phyloP scores from a whole-genome alignment of 2,329 filamentous ascomycete genomes.

The Calonectria henricotiae region DNA sequence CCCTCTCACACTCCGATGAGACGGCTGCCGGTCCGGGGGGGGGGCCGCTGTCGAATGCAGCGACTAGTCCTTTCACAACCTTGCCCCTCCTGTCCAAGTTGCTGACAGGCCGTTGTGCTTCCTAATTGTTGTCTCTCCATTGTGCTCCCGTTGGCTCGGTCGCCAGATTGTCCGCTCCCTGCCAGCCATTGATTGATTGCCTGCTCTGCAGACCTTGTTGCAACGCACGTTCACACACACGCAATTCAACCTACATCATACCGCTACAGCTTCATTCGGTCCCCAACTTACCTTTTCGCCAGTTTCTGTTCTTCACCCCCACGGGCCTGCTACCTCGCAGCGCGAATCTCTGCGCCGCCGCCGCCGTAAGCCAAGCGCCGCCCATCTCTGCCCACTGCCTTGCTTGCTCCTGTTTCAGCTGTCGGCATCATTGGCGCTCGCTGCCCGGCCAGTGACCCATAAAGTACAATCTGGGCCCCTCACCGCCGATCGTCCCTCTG shows the following conservation, averaged over 20 bases:
- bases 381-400: conserved; percentile 20
- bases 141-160: conserved; percentile 41
- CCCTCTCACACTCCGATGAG: conserved; percentile 28
- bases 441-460: conserved; percentile 43
- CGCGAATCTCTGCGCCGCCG: conserved; percentile 6
- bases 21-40: conserved; percentile 26
- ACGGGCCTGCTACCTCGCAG: conserved; percentile 14
- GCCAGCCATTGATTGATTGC: conserved; percentile 27
- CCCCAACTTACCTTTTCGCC: conserved; percentile 19
- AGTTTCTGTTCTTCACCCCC: conserved; percentile 18
- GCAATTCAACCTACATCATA: conserved; percentile 8
- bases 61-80: conserved; percentile 44
- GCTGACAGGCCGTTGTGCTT: conserved; percentile 43
- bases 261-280: conserved; percentile 5
- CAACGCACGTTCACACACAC: conserved; percentile 22
- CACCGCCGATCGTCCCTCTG: conserved; percentile 51
- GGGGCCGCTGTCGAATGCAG: conserved; percentile 29
- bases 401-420: conserved; percentile 35
- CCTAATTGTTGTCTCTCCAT: conserved; percentile 40
- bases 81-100: conserved; percentile 37
- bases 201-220: conserved; percentile 5
- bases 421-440: conserved; percentile 37
- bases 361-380: conserved; percentile 35
- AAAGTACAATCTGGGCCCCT: conserved; percentile 51
- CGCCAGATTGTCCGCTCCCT: conserved; percentile 33